Base-by-base conservation (phyloP, 176 grass and related monocot genomes). In the Chrysopogon serrulatus region DNA sequence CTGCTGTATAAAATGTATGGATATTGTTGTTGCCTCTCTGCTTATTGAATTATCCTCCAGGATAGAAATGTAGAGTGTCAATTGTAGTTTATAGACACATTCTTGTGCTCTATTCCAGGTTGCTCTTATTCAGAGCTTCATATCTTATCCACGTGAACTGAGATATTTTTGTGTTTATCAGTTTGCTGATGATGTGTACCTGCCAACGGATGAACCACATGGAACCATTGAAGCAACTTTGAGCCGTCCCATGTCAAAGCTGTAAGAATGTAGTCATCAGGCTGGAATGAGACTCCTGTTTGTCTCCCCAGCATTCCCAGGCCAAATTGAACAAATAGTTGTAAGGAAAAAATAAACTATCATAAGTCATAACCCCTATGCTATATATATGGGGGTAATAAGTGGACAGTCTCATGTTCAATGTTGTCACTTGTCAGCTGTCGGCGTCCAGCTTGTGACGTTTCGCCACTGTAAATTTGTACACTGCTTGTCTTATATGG, bases 131-230 rank as follows among this genome's bases (percentile, higher is more conserved):
- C 23, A n/a, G 33, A 63, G 48, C 23, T 6, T 51, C 6, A 24
- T 42, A 31, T 10, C 10, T 14, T 41, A 28, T 44, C 40, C 23
- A 28, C 5, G 30, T 77, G 56, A 72, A 73, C 54, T 65, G 28
- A 82, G 32, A 24, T 28, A 28, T 62, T 11, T 24, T 11, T 59
- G 40, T 49, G 10, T 27, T 77, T 32, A 15, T 86, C 84, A 95
- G 92, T 98, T 98, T 82, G 92, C 90, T 47, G 90, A 95, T 78
- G 95, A 98, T 85, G 92, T 98, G 35, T 95, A 95, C 78, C 44
- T 98, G 86, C 95, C 95, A 2, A 98, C 82, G 11, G 89, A 93
- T 80, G 95, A 98, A 57, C 95, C 95, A 2, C 95, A 98, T 61
- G 95, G 95, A 74, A 98, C 92, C 32, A 98, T 98, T 65, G 90